Conservation (phyloP, 2,329 filamentous ascomycete genomes). For the Knoxdaviesia proteae region DNA sequence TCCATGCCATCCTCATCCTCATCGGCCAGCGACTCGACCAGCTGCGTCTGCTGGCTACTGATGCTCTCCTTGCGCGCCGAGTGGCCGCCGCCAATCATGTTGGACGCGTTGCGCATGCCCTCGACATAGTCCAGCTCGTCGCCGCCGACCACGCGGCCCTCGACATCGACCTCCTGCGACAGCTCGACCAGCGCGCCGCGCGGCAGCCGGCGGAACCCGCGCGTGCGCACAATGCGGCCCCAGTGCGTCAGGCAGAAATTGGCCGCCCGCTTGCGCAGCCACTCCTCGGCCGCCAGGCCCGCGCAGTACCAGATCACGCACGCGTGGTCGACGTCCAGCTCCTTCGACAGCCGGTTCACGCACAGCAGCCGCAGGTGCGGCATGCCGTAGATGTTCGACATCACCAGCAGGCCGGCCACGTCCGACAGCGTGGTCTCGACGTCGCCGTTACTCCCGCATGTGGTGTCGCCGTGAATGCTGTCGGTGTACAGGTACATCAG, state of each 20-base stretch:
- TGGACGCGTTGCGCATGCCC: slow-evolving; percentile 26
- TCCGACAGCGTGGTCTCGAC: slow-evolving; percentile 66
- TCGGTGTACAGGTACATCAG: slow-evolving; percentile 95
- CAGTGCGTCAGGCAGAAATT: slow-evolving; percentile 82
- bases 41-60: slow-evolving; percentile 35
- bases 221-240: slow-evolving; percentile 79
- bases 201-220: slow-evolving; percentile 65
- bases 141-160: slow-evolving; percentile 76
- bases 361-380: slow-evolving; percentile 78
- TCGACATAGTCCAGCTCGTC: slow-evolving; percentile 51
- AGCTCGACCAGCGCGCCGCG: slow-evolving; percentile 69
- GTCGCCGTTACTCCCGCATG: slow-evolving; percentile 15
- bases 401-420: slow-evolving; percentile 82
- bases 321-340: slow-evolving; percentile 84
- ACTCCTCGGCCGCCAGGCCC: slow-evolving; percentile 74
- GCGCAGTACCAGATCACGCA: slow-evolving; percentile 94
- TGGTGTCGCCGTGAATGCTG: slow-evolving; percentile 42
- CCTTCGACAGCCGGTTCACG: slow-evolving; percentile 71
- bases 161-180: slow-evolving; percentile 80
- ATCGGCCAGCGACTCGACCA: slow-evolving; percentile 33
- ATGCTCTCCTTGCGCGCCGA: slow-evolving; percentile 35
- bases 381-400: slow-evolving; percentile 97
- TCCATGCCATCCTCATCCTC: slow-evolving; percentile 35
- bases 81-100: slow-evolving; percentile 13
- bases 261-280: slow-evolving; percentile 76